Evolutionary conservation across 106 monocot species (phyloP), one percentile per base, ranked within the genome.

Genomic region (Acorus gramineus): DNA sequence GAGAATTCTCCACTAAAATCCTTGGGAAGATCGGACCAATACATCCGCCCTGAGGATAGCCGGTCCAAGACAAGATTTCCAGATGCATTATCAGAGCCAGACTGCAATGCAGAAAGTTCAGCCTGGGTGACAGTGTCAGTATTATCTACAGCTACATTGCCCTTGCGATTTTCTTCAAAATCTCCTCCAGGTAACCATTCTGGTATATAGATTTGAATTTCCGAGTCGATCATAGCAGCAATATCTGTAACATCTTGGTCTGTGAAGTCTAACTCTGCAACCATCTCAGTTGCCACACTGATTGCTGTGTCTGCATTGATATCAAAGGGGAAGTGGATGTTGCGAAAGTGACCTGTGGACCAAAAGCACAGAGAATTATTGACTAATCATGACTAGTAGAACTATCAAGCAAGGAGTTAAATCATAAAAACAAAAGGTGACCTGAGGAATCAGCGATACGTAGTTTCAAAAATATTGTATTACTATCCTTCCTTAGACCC

Each of bases 301-400:
- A 79, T 71, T n/a, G 81, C 77, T 50, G 86, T 84, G 65, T 92
- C 91, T 14, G 55, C 74, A 55, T 77, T 70, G 14, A 84, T 84
- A 59, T 91, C 78, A 63, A 91, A 91, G 44, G 81, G 81, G 69
- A 84, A 86, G 69, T 85, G 80, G 48, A 89, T 82, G 70, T 85
- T 82, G 11, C 66, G 74, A 47, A 65, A 8, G 67, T 82, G 77
- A 72, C 89, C 89, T 89, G 61, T 44, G 46, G 57, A n/a, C 14
- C 44, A 11, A 49, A 47, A 61, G 0, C 10, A 10, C 8, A 12
- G 42, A 7, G 44, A 44, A 28, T 28, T 1, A 28, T 28, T 28
- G 28, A 28, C 28, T 0, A 28, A 28, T 28, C 28, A 28, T 28
- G 28, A 28, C 28, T 28, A 28, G 28, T 28, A 28, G 28, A 28